These are phyloP conservation scores for Colletotrichum zoysiae DNA, from an alignment of 2,329 filamentous ascomycete genomes.

Conservation along the genomic window DNA sequence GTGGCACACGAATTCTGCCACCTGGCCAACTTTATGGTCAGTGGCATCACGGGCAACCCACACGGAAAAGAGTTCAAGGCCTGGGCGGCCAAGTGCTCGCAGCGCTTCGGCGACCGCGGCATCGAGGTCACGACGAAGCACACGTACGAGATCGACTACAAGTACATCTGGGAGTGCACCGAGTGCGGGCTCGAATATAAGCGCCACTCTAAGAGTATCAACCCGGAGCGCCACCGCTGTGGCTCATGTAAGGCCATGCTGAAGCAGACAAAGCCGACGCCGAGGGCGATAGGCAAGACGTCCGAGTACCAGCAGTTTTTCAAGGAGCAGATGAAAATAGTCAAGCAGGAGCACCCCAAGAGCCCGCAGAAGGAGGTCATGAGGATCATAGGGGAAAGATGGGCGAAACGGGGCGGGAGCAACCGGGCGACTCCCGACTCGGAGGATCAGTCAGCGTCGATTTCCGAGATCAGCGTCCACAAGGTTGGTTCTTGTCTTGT, in stretches of 20 bases:
- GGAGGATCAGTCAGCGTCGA: background rate
- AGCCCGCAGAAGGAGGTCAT: slow-evolving; percentile 77
- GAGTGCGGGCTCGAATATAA: slow-evolving; percentile 80
- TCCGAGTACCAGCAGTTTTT: slow-evolving; percentile 67
- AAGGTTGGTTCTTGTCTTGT: slow-evolving; percentile 19
- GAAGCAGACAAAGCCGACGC: slow-evolving; percentile 83
- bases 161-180: slow-evolving; percentile 87
- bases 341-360: slow-evolving; percentile 68
- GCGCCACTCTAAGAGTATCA: slow-evolving; percentile 87
- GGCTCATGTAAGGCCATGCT: slow-evolving; percentile 79
- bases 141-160: slow-evolving; percentile 89
- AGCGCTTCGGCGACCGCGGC: slow-evolving; percentile 69
- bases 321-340: slow-evolving; percentile 74
- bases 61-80: slow-evolving; percentile 88
- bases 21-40: slow-evolving; percentile 90
- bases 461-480: slow-evolving; percentile 16
- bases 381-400: slow-evolving; percentile 74
- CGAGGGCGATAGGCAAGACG: slow-evolving; percentile 58
- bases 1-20: slow-evolving; percentile 98
- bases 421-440: slow-evolving; percentile 41
- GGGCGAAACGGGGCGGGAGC: slow-evolving; percentile 63
- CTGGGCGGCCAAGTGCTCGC: slow-evolving; percentile 72
- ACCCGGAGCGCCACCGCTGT: slow-evolving; percentile 78
- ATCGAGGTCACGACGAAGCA: slow-evolving; percentile 92
- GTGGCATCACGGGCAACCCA: slow-evolving; percentile 78